Percentiles rank a stretch among this genome's conserved stretches.
Conservation (phyloP, 345 rosid species). For the Nasturtium officinale region DNA sequence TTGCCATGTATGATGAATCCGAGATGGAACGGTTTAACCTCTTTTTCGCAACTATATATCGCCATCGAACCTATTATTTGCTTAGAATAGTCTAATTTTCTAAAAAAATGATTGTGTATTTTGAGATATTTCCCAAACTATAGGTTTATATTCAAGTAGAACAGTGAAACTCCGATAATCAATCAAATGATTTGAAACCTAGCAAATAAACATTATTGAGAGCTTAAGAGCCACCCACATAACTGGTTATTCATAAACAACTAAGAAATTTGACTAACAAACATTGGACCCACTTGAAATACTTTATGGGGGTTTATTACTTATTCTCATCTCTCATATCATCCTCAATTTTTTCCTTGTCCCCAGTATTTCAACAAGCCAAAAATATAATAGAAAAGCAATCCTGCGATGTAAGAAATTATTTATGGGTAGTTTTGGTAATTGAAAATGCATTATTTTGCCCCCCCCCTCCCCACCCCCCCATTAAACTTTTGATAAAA, state of each 20-base stretch:
- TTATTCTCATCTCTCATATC: not conserved
- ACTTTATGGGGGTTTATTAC: slow-evolving; percentile 25
- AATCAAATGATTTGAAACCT: slow-evolving; percentile 22
- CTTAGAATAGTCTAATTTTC: too few relatives aligned
- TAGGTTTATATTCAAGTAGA: slow-evolving; percentile 11
- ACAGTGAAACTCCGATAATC: slow-evolving; percentile 16
- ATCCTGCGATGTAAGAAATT: slow-evolving; percentile 3
- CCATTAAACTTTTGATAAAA: slow-evolving; percentile 39
- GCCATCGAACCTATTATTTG: too few relatives aligned
- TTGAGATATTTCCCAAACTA: not conserved
- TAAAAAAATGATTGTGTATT: too few relatives aligned
- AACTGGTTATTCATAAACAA: slow-evolving; percentile 25
- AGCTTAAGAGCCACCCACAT: slow-evolving; percentile 21
- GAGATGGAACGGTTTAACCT: too few relatives aligned
- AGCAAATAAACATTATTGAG: slow-evolving; percentile 1
- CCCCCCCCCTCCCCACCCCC: slow-evolving; percentile 39
- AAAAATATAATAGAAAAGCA: slow-evolving; percentile 6
- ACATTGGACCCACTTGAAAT: slow-evolving; percentile 37
- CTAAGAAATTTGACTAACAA: slow-evolving; percentile 29
- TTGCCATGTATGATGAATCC: too few relatives aligned
- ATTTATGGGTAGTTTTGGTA: slow-evolving; percentile 40
- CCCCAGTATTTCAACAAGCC: slow-evolving; percentile 37
- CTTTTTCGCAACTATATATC: too few relatives aligned
- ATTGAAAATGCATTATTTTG: slow-evolving; percentile 34
- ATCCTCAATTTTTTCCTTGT: slow-evolving; percentile 19